Percentiles rank a stretch among this genome's conserved stretches.
Conservation (phyloP, 495 filamentous ascomycete genomes). For the Tuber umbilicatum region DNA sequence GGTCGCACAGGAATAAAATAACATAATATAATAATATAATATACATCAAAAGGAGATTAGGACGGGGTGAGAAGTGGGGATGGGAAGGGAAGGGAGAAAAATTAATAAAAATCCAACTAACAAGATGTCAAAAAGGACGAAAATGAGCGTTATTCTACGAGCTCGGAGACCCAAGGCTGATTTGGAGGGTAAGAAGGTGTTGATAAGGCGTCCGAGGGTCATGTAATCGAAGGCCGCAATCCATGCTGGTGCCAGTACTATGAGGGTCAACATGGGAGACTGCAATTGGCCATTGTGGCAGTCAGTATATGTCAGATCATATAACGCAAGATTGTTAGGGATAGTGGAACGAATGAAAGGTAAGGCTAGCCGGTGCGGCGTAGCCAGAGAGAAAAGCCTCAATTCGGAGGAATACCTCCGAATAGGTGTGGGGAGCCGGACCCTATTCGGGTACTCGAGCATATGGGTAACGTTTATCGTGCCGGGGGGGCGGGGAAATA, state of each 20-base stretch:
- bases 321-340: background rate
- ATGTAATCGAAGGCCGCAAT: conserved; percentile 34
- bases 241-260: conserved; percentile 30
- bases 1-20: conserved; percentile 4
- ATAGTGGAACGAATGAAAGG: background rate
- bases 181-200: conserved; percentile 28
- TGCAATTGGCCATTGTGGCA: background rate
- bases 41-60: conserved; percentile 1
- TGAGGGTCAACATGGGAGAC: conserved; percentile 25
- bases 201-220: conserved; percentile 31
- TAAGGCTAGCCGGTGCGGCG: background rate
- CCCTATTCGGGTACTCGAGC: background rate
- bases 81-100: background rate
- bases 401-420: background rate
- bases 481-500: background rate
- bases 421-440: background rate
- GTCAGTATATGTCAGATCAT: background rate
- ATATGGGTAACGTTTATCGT: background rate
- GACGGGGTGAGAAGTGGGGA: conserved; percentile 3
- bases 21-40: background rate
- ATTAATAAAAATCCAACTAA: background rate
- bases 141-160: conserved; percentile 31
- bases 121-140: conserved; percentile 24
- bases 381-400: background rate
- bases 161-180: conserved; percentile 24